Conservation (phyloP, 2,329 filamentous ascomycete genomes). For the Pseudogymnoascus sp. region DNA sequence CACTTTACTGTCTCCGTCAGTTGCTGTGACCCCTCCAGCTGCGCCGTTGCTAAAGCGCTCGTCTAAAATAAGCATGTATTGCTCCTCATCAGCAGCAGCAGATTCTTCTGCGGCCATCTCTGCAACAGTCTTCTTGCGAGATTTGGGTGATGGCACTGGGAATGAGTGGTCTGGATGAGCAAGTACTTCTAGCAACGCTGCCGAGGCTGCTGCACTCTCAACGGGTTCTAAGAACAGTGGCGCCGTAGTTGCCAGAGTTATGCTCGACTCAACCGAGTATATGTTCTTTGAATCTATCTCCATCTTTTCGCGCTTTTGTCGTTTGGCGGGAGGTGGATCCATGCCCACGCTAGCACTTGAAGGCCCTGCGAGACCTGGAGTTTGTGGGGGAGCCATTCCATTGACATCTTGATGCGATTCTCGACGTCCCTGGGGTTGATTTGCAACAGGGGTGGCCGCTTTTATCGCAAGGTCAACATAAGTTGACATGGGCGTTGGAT, state of each 20-base stretch:
- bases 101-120: conserved; percentile 95
- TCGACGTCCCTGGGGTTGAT: conserved; percentile 39
- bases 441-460: conserved; percentile 54
- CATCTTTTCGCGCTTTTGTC: conserved; percentile 62
- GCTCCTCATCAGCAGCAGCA: conserved; percentile 76
- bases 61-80: conserved; percentile 88
- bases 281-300: conserved; percentile 69
- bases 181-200: conserved; percentile 62
- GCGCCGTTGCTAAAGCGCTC: conserved; percentile 64
- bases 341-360: conserved; percentile 45
- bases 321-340: conserved; percentile 53
- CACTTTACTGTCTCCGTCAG: conserved; percentile 66
- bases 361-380: conserved; percentile 52
- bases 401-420: conserved; percentile 35
- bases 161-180: conserved; percentile 71
- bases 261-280: conserved; percentile 65
- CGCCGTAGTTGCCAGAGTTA: conserved; percentile 65
- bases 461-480: conserved; percentile 71
- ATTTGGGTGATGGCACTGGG: conserved; percentile 74
- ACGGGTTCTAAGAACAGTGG: conserved; percentile 73
- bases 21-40: conserved; percentile 46
- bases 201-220: conserved; percentile 58
- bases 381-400: conserved; percentile 55
- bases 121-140: conserved; percentile 84
- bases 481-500: conserved; percentile 70